Percentiles rank a stretch among this genome's conserved stretches.
phyloP scores from a whole-genome alignment of 108 stramenopile species.

The Conticribra guillardii region DNA sequence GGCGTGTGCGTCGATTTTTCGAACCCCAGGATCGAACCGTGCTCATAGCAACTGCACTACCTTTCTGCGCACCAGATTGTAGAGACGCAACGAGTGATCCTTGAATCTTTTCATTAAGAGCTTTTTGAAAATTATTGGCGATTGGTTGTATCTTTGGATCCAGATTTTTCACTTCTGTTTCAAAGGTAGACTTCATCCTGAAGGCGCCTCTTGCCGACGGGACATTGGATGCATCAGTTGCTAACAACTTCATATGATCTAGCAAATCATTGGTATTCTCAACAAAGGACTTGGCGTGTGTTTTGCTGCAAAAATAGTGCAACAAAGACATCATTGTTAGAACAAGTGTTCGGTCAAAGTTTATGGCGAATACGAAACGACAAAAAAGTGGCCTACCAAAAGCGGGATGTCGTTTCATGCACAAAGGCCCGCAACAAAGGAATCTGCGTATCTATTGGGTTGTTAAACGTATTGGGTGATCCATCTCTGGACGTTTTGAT shows the following conservation, averaged over 20 bases:
- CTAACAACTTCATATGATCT: slow-evolving; percentile 43
- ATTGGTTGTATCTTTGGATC: slow-evolving; percentile 23
- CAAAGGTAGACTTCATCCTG: slow-evolving; percentile 32
- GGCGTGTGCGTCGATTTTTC: slow-evolving; percentile 27
- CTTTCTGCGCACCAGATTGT: slow-evolving; percentile 41
- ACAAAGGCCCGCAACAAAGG: slow-evolving; percentile 36
- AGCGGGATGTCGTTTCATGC: slow-evolving; percentile 32
- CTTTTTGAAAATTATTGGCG: slow-evolving; percentile 22
- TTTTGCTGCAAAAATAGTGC: slow-evolving; percentile 1
- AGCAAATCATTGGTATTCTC: slow-evolving; percentile 37
- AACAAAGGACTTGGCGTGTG: slow-evolving; percentile 29
- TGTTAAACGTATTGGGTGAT: slow-evolving; percentile 38
- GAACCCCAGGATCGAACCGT: slow-evolving; percentile 55
- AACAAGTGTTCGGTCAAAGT: no score
- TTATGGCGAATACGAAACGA: not conserved
- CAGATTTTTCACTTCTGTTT: slow-evolving; percentile 23
- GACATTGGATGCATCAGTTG: slow-evolving; percentile 24
- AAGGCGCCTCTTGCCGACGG: slow-evolving; percentile 32
- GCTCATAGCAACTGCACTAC: slow-evolving; percentile 29
- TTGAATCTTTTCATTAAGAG: slow-evolving; percentile 19
- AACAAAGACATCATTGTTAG: no score
- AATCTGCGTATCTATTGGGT: slow-evolving; percentile 48
- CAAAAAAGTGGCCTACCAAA: not conserved
- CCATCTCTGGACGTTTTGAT: slow-evolving; percentile 55
- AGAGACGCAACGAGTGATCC: slow-evolving; percentile 21